Evolutionary conservation across 352 stramenopile species (phyloP).

Genomic region (Pythium myriotylum): DNA sequence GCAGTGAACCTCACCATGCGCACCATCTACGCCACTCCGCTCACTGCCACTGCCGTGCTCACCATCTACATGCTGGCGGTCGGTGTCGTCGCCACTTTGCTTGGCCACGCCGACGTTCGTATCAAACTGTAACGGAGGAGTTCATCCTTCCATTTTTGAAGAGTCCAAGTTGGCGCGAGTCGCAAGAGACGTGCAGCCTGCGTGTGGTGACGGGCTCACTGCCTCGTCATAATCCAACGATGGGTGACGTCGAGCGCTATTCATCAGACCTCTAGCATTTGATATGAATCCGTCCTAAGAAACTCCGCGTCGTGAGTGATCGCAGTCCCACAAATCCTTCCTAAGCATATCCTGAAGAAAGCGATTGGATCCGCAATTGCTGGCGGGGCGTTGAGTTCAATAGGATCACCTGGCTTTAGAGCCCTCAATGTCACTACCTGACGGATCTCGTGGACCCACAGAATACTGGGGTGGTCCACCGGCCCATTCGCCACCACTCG

Average conservation of each 20-base stretch:
- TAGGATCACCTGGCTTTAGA: constrained; percentile 23
- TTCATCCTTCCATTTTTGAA: constrained; percentile 19
- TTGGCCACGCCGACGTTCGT: constrained; percentile 57
- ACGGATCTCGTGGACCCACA: constrained; percentile 4
- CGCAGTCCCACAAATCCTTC: no score
- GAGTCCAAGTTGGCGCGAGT: background rate
- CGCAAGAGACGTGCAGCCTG: constrained; percentile 27
- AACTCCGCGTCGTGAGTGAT: background rate
- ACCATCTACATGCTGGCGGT: constrained; percentile 68
- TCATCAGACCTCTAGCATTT: constrained; percentile 3
- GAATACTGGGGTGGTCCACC: constrained; percentile 11
- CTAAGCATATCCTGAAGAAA: constrained; percentile 6
- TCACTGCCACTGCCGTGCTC: constrained; percentile 47
- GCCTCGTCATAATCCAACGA: constrained; percentile 23
- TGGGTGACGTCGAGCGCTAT: constrained; percentile 18
- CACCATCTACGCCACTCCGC: constrained; percentile 65
- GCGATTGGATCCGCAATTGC: constrained; percentile 18
- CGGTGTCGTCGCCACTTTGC: constrained; percentile 50
- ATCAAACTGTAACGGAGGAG: constrained; percentile 60
- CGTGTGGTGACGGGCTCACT: constrained; percentile 16
- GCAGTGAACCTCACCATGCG: constrained; percentile 80
- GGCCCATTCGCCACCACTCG: constrained; percentile 13
- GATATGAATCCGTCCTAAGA: background rate
- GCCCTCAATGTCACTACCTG: constrained; percentile 11
- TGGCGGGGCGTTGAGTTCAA: background rate